phyloP scores from a whole-genome alignment of 1,139 yeast species.

The Keqinozyma sinolaborantium region DNA sequence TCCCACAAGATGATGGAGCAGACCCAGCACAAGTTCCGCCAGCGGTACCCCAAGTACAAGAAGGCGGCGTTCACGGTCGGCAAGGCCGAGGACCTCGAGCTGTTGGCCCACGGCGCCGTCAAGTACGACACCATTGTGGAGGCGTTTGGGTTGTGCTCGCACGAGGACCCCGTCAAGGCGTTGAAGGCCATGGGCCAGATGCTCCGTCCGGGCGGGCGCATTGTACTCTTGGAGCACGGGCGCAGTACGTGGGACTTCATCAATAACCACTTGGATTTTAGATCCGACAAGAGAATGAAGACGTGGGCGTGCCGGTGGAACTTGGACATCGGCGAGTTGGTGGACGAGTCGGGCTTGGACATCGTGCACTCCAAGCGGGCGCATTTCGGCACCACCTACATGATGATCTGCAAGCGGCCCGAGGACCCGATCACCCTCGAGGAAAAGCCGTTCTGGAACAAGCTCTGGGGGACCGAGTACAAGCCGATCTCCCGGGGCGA shows the following conservation, averaged over 20 bases:
- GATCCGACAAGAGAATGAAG: conserved; percentile 79
- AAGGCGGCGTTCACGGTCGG: conserved; percentile 88
- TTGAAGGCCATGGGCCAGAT: conserved; percentile 67
- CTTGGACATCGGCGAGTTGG: conserved; percentile 81
- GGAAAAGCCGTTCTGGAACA: conserved; percentile 43
- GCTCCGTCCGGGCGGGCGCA: conserved; percentile 87
- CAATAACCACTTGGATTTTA: conserved; percentile 75
- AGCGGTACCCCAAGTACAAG: conserved; percentile 59
- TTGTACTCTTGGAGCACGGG: conserved; percentile 88
- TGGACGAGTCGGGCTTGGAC: conserved; percentile 81
- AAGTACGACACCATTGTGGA: conserved; percentile 90
- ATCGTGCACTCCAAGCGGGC: conserved; percentile 74
- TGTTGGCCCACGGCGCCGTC: conserved; percentile 45
- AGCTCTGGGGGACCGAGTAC: conserved; percentile 38
- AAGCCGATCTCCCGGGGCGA: too few relatives aligned
- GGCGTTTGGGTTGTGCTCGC: conserved; percentile 94
- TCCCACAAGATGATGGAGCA: conserved; percentile 81
- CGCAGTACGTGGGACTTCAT: conserved; percentile 76
- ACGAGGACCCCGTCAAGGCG: conserved; percentile 86
- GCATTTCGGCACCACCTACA: conserved; percentile 95
- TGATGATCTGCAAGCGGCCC: conserved; percentile 69
- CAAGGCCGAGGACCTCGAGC: conserved; percentile 79
- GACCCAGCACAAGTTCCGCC: conserved; percentile 71
- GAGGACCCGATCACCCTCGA: conserved; percentile 51
- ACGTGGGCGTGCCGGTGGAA: conserved; percentile 99